phyloP scores from a whole-genome alignment of 768 basidiomycete genomes.

The Candolleomyces aberdarensis region DNA sequence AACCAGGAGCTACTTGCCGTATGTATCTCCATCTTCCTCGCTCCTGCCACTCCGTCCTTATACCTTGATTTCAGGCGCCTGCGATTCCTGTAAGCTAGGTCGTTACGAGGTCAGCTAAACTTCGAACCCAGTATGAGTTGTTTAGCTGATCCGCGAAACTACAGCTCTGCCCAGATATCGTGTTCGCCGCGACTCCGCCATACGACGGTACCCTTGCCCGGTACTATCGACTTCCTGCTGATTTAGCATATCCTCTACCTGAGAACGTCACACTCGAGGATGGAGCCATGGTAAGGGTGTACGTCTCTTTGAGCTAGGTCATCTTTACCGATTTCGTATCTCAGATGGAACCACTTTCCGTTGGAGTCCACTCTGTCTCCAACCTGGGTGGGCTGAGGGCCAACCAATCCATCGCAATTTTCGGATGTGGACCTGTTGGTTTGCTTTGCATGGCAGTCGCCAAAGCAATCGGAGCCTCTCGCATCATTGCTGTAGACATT shows the following conservation, averaged over 20 bases:
- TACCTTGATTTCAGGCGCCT: slow-evolving; percentile 39
- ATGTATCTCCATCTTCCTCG: slow-evolving; percentile 16
- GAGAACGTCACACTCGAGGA: slow-evolving; percentile 87
- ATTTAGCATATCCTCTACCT: slow-evolving; percentile 82
- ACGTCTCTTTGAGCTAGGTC: neutral
- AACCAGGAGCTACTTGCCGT: slow-evolving; percentile 86
- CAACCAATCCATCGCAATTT: slow-evolving; percentile 75
- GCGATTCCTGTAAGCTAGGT: slow-evolving; percentile 82
- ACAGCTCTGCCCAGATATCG: slow-evolving; percentile 81
- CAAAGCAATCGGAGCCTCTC: slow-evolving; percentile 83
- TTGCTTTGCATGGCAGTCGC: slow-evolving; percentile 95
- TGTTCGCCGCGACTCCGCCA: slow-evolving; percentile 92
- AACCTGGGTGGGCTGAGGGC: slow-evolving; percentile 71
- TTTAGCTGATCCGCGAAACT: neutral
- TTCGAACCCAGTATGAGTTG: neutral
- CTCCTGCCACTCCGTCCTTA: slow-evolving; percentile 1
- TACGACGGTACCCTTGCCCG: slow-evolving; percentile 86
- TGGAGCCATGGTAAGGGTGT: slow-evolving; percentile 78
- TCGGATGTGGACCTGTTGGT: slow-evolving; percentile 88
- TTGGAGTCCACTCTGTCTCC: slow-evolving; percentile 85
- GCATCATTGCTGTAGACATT: slow-evolving; percentile 84
- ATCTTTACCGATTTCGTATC: neutral
- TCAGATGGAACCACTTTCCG: slow-evolving; percentile 92
- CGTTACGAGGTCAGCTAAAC: slow-evolving; percentile 65
- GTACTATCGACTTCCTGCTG: slow-evolving; percentile 84